These are phyloP conservation scores for Eremomyces bilateralis DNA, from an alignment of 495 filamentous ascomycete species.

Conservation along the genomic window DNA sequence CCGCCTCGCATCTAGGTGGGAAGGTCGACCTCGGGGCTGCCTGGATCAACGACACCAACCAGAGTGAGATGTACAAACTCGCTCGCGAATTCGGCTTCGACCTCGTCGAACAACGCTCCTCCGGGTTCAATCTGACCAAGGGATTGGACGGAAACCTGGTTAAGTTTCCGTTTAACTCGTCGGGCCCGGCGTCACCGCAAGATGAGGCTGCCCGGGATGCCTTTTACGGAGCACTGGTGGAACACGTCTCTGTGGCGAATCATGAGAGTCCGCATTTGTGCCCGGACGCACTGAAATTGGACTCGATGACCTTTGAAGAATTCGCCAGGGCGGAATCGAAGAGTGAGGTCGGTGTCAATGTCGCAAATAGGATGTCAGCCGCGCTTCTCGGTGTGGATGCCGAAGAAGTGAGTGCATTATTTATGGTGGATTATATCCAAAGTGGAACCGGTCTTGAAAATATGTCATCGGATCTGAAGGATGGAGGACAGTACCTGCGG, in stretches of 20 bases:
- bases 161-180: background rate
- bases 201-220: background rate
- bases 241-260: background rate
- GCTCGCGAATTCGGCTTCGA: constrained; percentile 20
- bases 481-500: background rate
- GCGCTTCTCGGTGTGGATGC: background rate
- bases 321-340: background rate
- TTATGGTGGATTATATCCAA: background rate
- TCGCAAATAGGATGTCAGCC: background rate
- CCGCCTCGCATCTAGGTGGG: constrained; percentile 11
- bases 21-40: constrained; percentile 25
- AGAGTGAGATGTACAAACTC: constrained; percentile 20
- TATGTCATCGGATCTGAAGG: background rate
- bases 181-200: background rate
- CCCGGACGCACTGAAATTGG: background rate
- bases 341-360: background rate
- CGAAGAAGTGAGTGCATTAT: background rate
- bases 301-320: background rate
- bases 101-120: constrained; percentile 22
- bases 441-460: background rate
- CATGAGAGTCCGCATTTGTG: background rate
- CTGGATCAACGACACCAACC: constrained; percentile 31
- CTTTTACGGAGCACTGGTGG: background rate
- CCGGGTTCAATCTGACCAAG: constrained; percentile 12
- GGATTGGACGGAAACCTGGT: background rate